A percentile compares a stretch with the other conserved stretches of the same genome.
phyloP scores from a whole-genome alignment of 179 eudicot genomes.

The Beta macrorhiza region DNA sequence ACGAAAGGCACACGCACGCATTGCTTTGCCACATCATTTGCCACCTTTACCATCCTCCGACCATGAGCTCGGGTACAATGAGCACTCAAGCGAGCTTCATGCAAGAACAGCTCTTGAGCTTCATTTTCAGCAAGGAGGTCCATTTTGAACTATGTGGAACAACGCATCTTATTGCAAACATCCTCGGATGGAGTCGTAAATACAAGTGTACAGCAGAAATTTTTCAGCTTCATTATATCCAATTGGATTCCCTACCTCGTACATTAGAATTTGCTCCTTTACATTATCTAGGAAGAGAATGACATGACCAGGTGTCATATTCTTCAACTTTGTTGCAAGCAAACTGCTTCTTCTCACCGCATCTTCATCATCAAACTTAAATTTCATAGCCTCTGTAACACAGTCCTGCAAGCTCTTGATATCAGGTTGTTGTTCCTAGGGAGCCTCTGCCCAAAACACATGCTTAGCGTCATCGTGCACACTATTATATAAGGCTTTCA shows the following conservation, averaged over 20 bases:
- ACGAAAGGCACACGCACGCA: slow-evolving; percentile 13
- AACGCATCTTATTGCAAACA: slow-evolving; percentile 17
- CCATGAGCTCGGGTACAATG: background rate
- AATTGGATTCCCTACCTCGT: slow-evolving; percentile 8
- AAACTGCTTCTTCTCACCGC: slow-evolving; percentile 6
- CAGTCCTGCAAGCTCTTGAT: slow-evolving; percentile 7
- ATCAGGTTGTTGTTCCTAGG: slow-evolving; percentile 2
- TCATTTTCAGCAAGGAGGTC: slow-evolving; percentile 15
- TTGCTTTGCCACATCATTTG: slow-evolving; percentile 4
- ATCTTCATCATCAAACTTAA: slow-evolving; percentile 16
- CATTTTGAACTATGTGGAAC: slow-evolving; percentile 7
- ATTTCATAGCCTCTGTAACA: slow-evolving; percentile 3
- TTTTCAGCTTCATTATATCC: background rate
- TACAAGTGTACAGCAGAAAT: slow-evolving; percentile 17
- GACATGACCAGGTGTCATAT: slow-evolving; percentile 20
- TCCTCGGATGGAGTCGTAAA: slow-evolving; percentile 17
- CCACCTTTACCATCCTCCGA: background rate
- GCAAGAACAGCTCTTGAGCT: slow-evolving; percentile 15
- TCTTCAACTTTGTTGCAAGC: slow-evolving; percentile 11
- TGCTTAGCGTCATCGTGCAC: background rate
- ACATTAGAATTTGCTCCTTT: background rate
- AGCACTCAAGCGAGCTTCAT: background rate
- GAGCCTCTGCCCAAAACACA: slow-evolving; percentile 16
- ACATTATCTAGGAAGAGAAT: slow-evolving; percentile 18
- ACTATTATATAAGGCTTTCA: slow-evolving; percentile 7